Conservation (phyloP, 2,329 filamentous ascomycete species). For the Diplocarpon rosae region DNA sequence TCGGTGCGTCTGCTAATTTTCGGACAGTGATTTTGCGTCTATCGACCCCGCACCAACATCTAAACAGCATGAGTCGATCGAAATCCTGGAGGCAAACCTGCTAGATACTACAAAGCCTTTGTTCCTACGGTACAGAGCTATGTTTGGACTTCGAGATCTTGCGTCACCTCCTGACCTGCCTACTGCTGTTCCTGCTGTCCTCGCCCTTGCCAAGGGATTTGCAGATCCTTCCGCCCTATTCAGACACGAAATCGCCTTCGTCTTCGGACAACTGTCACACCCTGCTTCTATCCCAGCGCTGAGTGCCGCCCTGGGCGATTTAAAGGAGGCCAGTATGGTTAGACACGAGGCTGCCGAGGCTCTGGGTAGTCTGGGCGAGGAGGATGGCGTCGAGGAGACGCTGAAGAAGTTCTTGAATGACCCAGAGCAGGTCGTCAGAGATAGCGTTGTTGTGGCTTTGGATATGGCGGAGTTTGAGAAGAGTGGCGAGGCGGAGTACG, state of each 20-base stretch:
- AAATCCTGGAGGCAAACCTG: constrained; percentile 63
- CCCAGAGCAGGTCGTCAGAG: constrained; percentile 82
- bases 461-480: constrained; percentile 98
- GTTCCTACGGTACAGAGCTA: constrained; percentile 90
- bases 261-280: constrained; percentile 92
- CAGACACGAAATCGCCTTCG: constrained; percentile 95
- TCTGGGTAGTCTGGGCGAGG: constrained; percentile 83
- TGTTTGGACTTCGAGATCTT: constrained; percentile 94
- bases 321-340: constrained; percentile 86
- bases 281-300: constrained; percentile 93
- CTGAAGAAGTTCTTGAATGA: constrained; percentile 79
- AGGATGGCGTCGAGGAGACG: constrained; percentile 82
- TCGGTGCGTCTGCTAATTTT: constrained; percentile 12
- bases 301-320: constrained; percentile 64
- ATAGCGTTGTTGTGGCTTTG: constrained; percentile 88
- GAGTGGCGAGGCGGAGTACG: constrained; percentile 81
- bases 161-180: constrained; percentile 86
- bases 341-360: constrained; percentile 96
- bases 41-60: constrained; percentile 81
- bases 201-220: constrained; percentile 77
- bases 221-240: constrained; percentile 82
- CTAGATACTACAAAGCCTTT: constrained; percentile 71
- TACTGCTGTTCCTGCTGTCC: constrained; percentile 77
- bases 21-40: constrained; percentile 75
- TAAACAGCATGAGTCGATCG: constrained; percentile 60